Percentiles rank a stretch among this genome's conserved stretches.
phyloP scores from a whole-genome alignment of 805 yeast species.

The Ogataea degrootiae region DNA sequence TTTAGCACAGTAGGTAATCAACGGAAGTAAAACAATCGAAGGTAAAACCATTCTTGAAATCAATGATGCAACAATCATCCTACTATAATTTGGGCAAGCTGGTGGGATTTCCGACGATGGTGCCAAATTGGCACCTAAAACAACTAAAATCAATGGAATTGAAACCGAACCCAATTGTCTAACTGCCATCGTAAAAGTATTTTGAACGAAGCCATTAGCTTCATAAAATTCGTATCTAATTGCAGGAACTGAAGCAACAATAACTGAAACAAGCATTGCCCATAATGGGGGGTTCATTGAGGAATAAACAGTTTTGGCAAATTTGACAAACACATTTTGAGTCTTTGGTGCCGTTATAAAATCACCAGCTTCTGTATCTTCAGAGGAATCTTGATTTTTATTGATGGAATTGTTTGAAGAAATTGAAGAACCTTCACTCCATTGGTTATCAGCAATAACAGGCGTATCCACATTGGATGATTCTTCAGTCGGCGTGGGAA shows the following conservation, averaged over 20 bases:
- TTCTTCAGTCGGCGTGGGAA: conserved; percentile 1
- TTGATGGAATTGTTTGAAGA: conserved; percentile 14
- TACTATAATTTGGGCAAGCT: conserved; percentile 55
- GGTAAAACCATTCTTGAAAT: conserved; percentile 77
- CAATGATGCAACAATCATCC: conserved; percentile 63
- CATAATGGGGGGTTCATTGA: conserved; percentile 79
- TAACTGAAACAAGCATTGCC: conserved; percentile 64
- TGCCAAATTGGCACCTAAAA: conserved; percentile 71
- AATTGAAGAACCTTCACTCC: conserved; percentile 25
- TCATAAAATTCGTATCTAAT: conserved; percentile 55
- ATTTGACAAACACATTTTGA: neutral
- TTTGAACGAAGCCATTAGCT: conserved; percentile 55
- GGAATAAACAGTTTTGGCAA: conserved; percentile 10
- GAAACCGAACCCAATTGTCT: conserved; percentile 69
- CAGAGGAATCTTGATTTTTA: neutral
- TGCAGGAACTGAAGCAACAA: conserved; percentile 63
- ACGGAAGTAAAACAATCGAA: conserved; percentile 59
- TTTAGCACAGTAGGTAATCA: conserved; percentile 61
- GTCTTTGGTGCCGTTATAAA: neutral
- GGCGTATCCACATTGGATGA: neutral
- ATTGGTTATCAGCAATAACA: conserved; percentile 10
- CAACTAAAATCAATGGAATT: conserved; percentile 70
- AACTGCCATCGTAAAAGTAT: conserved; percentile 61
- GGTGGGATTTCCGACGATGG: conserved; percentile 68
- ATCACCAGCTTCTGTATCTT: neutral